Evolutionary conservation across 1,284 basidiomycete genomes (phyloP), one percentile per base, ranked within the genome.

Genomic region (Tylopilus sp.): DNA sequence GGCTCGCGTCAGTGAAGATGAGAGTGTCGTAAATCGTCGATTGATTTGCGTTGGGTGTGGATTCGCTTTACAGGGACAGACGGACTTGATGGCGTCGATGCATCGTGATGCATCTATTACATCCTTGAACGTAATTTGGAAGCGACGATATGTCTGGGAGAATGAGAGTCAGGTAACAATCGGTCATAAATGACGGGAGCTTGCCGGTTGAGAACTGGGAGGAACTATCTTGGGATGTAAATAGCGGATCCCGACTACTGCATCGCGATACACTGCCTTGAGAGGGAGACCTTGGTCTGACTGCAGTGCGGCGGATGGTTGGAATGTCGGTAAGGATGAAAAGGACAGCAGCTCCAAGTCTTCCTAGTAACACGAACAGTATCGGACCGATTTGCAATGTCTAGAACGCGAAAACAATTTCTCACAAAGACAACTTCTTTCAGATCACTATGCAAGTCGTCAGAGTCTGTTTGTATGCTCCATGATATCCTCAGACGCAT

Each of bases 231-330:
- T 72, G 36, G 76, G 75, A 55, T 84, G 71, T 35, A 86, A 69
- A 60, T 89, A 89, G 19, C 86, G 79, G 48, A 90, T 77, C 9
- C 87, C 86, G 31, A 89, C 82, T 0, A 83, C 72, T 12, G 74
- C 71, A 46, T 86, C 85, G 25, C 85, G 79, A 60, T 85, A 87
- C 6, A 88, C 84, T 7, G 84, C 86, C 63, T 87, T 89, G 31
- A 89, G 66, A 30, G 87, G 86, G 41, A 84, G 73, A 16, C 78
- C 73, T 58, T 82, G 76, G 36, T 64, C 60, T 12, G 58, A 56
- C 25, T 60, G 59, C 23, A 49, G 10, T 7, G 44, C 37, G 4
- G 59, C 39, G 55, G 71, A 64, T 10, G 55, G 44, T 23, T 65
- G 62, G 18, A 66, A 55, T 10, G 56, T 48, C 18, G 61, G 58